phyloP scores from a whole-genome alignment of 176 grass and related monocot genomes.

The Neostapfia colusana region DNA sequence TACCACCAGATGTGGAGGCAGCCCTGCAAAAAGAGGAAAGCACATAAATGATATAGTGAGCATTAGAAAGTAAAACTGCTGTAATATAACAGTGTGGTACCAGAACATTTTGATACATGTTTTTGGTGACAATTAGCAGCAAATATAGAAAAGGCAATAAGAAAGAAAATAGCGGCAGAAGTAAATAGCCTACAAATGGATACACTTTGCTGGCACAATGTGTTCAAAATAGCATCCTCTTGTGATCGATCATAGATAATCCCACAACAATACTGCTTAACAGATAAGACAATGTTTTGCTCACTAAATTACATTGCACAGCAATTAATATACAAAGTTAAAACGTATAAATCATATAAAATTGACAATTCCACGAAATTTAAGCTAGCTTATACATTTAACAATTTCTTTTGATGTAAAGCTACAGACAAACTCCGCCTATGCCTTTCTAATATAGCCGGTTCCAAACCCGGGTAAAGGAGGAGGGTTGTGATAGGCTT shows the following conservation, averaged over 20 bases:
- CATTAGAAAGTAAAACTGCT: not conserved
- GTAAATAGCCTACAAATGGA: conserved; percentile 22
- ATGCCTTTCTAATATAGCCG: too few species aligned
- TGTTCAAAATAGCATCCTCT: not conserved
- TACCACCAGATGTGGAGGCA: conserved; percentile 76
- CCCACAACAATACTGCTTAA: not conserved
- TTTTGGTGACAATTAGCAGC: not conserved
- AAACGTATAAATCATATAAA: not conserved
- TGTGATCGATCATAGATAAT: not conserved
- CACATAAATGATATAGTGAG: not conserved
- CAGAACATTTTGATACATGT: not conserved
- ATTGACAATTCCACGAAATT: conserved; percentile 6
- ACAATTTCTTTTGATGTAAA: conserved; percentile 16
- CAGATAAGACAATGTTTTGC: not conserved
- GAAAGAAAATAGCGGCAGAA: not conserved
- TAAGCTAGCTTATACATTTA: conserved; percentile 11
- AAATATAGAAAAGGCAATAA: conserved; percentile 29
- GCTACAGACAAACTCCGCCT: too few species aligned
- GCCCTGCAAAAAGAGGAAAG: conserved; percentile 46
- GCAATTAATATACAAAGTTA: conserved; percentile 19
- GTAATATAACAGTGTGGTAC: not conserved
- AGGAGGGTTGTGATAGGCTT: too few species aligned
- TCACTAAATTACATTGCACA: not conserved
- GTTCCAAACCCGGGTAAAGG: too few species aligned
- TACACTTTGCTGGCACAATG: not conserved